Percentiles rank a stretch among this genome's conserved stretches.
These are phyloP conservation scores for Marsdenia floribunda DNA, from an alignment of 257 asterid species.

Conservation along the genomic window DNA sequence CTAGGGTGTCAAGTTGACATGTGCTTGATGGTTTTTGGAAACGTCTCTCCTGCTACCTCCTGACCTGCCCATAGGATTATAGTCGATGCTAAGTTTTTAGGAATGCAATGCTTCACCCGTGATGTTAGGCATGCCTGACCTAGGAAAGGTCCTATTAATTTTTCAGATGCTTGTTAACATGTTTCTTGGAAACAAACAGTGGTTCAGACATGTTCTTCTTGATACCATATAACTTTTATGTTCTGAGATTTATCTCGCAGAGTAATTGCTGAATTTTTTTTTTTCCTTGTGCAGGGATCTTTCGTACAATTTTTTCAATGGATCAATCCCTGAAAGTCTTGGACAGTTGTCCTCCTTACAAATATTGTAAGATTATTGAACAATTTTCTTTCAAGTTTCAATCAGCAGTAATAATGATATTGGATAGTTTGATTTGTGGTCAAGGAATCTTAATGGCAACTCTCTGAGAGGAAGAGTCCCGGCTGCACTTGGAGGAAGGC, in stretches of 20 bases:
- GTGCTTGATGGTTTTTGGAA: neutral
- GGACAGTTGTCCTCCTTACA: conserved; percentile 69
- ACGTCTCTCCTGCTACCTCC: neutral
- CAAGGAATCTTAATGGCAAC: conserved; percentile 86
- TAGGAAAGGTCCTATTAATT: neutral
- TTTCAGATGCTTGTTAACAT: no score
- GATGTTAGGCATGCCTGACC: neutral
- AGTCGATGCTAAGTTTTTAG: neutral
- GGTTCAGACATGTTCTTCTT: neutral
- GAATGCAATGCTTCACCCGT: neutral
- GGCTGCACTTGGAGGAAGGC: conserved; percentile 84
- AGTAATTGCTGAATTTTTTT: conserved; percentile 7
- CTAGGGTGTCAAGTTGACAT: neutral
- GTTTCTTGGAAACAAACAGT: neutral
- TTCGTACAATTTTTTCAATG: conserved; percentile 77
- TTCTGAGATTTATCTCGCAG: neutral
- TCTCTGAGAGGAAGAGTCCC: conserved; percentile 89
- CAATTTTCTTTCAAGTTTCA: conserved; percentile 7
- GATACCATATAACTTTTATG: neutral
- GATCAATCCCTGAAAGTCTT: conserved; percentile 87
- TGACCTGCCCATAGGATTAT: neutral
- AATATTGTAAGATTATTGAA: conserved; percentile 58
- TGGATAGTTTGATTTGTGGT: conserved; percentile 11
- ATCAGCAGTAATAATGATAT: neutral
- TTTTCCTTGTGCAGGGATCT: conserved; percentile 67